Base-by-base conservation (phyloP, 2,329 filamentous ascomycete species). In the Clonostachys byssicola region DNA sequence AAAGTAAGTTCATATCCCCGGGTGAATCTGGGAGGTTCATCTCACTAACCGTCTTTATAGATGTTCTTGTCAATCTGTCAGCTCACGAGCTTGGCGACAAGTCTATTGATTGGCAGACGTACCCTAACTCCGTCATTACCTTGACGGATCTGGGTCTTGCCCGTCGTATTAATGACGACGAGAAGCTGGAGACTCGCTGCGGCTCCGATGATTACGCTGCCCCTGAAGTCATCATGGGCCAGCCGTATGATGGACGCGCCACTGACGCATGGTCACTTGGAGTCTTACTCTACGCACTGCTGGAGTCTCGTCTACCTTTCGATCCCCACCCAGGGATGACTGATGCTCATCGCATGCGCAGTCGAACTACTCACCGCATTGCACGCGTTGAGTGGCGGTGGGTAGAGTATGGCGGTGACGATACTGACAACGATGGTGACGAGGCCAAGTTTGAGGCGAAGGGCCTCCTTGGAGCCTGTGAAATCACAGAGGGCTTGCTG, bases 121-220 rank as follows among this genome's bases (percentile, higher is more conserved):
- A 95, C 57, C 88, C 90, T 10, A 81, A 90, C 59, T 88, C 92
- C 3, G 80, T 97, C 46, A 81, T 92, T 47, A 96, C 91, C 2
- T 77, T 99, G 40, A 95, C 92, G 14, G 94, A 99, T 63, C 77
- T 99, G 12, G 94, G 94, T 13, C 81, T 99, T 12, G 95, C 91
- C 4, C 82, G 92, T 47, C 85, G 88, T 35, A 89, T 97, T 38
- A 35, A 12, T 17, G 82, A 89, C 14, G 89, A 90, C 45, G 90
- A 95, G 54, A 86, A 92, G 51, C 78, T 99, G n/a, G 89, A 89
- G 51, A 97, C 92, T 2, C 83, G 94, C 10, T 99, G 94, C 64
- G 94, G 94, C 34, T 95, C 89, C 39, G 94, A 97, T 67, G 94
- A 99, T 68, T 99, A 99, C 62, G 92, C 92, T 2, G 92, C 94